Evolutionary conservation across 768 basidiomycete species (phyloP), one percentile per base, ranked within the genome.

Genomic region (Tricholoma sp.): DNA sequence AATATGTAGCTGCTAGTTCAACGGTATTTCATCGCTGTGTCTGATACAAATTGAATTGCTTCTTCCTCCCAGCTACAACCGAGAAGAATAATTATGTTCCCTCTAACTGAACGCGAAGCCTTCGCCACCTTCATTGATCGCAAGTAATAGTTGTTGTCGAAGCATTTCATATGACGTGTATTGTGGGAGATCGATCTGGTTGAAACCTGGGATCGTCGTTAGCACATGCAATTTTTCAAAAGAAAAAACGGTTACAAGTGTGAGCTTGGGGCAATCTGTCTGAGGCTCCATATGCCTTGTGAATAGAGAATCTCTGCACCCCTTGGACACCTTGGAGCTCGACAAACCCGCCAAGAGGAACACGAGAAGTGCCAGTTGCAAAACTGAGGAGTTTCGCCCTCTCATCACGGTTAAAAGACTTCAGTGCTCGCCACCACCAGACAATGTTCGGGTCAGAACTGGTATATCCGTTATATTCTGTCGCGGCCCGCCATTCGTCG

Each of bases 381-480:
- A 99, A 99, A 76, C 95, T 96, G 55, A 99, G 78, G 45, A 99
- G 92, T 70, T 97, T 94, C 32, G 97, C 94, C 55, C 94, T 80
- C 72, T 99, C 97, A 64, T 98, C 95, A 33, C 96, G 89, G 62
- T 90, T 93, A 76, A 98, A 98, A 8, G 94, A 96, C 72, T 98
- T 94, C 42, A 99, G 81, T 1, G 96, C 96, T 61, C 97, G 83
- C 97, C 97, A 99, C 89, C 94, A 98, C 95, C 95, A 99, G 29
- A 91, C 87, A 57, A 98, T 94, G 65, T 96, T 94, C 6, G 96
- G 92, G 69, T 99, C 95, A 2, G 89, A 90, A 64, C 88, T 82
- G 6, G 80, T 83, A 69, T 92, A 94, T 48, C 91, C 90, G 59
- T 88, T 91, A 73, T 94, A 93, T 66, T 94, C 93, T 2, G 91